Evolutionary conservation across 441 rosid species (phyloP).

Genomic region (Euphorbia celastroides): DNA sequence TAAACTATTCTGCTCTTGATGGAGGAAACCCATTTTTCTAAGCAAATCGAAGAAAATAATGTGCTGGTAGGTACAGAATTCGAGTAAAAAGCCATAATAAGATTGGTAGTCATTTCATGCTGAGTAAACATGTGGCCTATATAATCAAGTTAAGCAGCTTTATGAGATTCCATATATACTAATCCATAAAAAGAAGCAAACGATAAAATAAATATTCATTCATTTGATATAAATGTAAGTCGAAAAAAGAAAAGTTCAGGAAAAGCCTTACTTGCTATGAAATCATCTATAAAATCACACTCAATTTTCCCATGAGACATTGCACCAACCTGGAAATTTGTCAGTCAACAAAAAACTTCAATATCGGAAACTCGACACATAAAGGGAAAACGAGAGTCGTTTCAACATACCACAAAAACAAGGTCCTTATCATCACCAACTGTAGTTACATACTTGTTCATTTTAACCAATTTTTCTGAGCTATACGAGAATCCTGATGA

Average conservation of each 20-base stretch:
- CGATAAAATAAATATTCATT: background rate
- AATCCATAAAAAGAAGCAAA: too few relatives aligned
- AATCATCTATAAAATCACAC: slow-evolving; percentile 62
- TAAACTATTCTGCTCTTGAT: background rate
- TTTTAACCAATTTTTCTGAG: slow-evolving; percentile 54
- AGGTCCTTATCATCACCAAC: slow-evolving; percentile 45
- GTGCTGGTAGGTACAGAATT: background rate
- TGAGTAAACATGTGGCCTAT: background rate
- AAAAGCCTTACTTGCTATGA: slow-evolving; percentile 44
- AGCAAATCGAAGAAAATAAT: too few relatives aligned
- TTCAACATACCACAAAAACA: slow-evolving; percentile 71
- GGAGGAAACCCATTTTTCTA: background rate
- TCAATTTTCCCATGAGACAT: slow-evolving; percentile 88
- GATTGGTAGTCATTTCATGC: background rate
- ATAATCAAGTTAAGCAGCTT: too few relatives aligned
- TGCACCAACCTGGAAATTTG: slow-evolving; percentile 58
- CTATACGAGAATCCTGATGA: slow-evolving; percentile 73
- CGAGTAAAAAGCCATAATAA: background rate
- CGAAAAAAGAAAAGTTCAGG: too few relatives aligned
- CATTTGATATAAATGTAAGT: background rate
- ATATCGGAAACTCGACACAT: background rate
- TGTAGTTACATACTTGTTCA: slow-evolving; percentile 50
- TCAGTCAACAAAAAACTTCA: slow-evolving; percentile 2
- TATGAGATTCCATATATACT: too few relatives aligned
- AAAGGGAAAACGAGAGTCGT: background rate